A percentile compares a stretch with the other conserved stretches of the same genome.
phyloP scores from a whole-genome alignment of 176 grass and related monocot genomes.

The Phyllostachys edulis region DNA sequence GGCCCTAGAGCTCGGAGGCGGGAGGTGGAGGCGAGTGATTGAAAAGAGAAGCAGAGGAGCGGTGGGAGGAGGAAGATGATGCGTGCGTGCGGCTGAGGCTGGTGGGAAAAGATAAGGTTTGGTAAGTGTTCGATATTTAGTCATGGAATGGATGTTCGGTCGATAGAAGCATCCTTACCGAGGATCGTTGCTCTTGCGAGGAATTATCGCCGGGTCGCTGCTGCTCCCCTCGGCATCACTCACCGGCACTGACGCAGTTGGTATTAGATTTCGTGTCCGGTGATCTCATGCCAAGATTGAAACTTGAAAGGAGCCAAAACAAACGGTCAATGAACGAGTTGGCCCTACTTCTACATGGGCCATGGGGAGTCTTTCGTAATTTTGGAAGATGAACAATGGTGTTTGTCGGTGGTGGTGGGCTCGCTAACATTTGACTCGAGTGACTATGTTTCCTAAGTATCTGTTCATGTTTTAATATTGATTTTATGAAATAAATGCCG shows the following conservation, averaged over 20 bases:
- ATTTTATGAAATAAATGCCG: no score
- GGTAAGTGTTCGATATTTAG: no score
- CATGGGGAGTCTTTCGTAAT: not conserved
- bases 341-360: not conserved
- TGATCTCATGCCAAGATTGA: not conserved
- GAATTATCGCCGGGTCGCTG: not conserved
- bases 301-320: not conserved
- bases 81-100: no score
- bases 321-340: not conserved
- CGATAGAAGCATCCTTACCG: not conserved
- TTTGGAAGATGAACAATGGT: not conserved
- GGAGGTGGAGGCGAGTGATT: no score
- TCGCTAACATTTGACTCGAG: not conserved
- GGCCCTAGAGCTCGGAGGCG: no score
- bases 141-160: no score
- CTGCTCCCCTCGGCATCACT: not conserved
- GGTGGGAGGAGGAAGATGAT: no score
- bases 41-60: no score
- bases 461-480: no score
- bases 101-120: no score
- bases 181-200: not conserved
- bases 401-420: constrained; percentile 3
- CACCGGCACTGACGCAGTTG: not conserved
- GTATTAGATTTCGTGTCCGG: not conserved
- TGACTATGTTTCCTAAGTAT: not conserved